phyloP scores from a whole-genome alignment of 257 asterid genomes.

The Plantago elongata region DNA sequence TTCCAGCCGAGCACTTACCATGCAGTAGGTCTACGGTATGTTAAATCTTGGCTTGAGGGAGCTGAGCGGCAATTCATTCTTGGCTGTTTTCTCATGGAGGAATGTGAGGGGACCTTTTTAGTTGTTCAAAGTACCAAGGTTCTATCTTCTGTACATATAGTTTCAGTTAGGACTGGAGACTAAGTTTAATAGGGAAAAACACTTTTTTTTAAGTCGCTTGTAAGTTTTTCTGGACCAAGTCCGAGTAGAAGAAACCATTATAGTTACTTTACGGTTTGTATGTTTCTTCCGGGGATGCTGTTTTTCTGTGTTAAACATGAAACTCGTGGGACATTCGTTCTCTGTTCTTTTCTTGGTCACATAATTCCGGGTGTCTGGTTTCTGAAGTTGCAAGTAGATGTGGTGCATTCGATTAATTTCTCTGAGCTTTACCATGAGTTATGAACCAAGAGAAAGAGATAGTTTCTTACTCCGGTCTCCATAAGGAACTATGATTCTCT shows the following conservation, averaged over 20 bases:
- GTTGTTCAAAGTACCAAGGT: slow-evolving; percentile 10
- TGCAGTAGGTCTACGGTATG: slow-evolving; percentile 17
- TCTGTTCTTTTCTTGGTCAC: not conserved
- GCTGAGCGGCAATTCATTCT: slow-evolving; percentile 88
- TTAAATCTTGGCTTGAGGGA: slow-evolving; percentile 32
- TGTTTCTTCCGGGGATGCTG: not conserved
- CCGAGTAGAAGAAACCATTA: not conserved
- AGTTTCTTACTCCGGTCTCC: too few species aligned
- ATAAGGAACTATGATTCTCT: too few species aligned
- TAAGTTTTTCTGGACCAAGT: slow-evolving; percentile 9
- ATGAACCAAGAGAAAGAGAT: too few species aligned
- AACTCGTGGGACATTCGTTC: not conserved
- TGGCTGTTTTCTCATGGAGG: slow-evolving; percentile 46
- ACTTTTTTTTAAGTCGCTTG: not conserved
- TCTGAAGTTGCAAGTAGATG: too few species aligned
- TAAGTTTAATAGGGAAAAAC: slow-evolving; percentile 3
- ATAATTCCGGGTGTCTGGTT: too few species aligned
- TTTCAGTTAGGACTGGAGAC: slow-evolving; percentile 10
- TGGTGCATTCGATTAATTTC: too few species aligned
- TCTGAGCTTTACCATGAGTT: too few species aligned
- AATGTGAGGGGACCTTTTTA: not conserved
- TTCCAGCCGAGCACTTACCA: slow-evolving; percentile 27
- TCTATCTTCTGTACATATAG: slow-evolving; percentile 18
- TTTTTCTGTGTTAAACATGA: not conserved
- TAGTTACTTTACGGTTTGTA: not conserved